Evolutionary conservation across 208 protist genomes (phyloP).

Genomic region (Balamuthia mandrillaris): DNA sequence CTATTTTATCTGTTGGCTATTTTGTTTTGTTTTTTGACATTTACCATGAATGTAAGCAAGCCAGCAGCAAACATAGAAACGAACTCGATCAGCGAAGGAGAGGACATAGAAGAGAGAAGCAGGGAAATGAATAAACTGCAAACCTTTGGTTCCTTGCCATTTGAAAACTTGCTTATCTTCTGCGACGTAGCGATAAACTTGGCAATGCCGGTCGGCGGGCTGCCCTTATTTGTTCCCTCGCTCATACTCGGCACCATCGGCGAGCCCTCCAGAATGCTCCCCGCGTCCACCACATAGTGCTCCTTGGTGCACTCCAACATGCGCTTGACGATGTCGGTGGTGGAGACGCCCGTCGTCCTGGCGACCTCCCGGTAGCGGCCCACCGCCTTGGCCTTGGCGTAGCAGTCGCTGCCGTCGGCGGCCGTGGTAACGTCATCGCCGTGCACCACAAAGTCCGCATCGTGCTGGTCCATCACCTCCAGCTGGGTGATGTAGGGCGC

Average conservation of each 20-base stretch:
- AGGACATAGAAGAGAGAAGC: too few species aligned
- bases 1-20: constrained; percentile 77
- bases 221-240: background rate
- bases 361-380: constrained; percentile 42
- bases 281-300: constrained; percentile 52
- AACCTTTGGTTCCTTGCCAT: constrained; percentile 72
- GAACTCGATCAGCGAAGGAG: too few species aligned
- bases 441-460: constrained; percentile 93
- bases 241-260: background rate
- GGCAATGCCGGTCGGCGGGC: background rate
- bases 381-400: constrained; percentile 86
- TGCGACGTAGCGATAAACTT: constrained; percentile 56
- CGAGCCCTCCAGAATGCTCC: background rate
- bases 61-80: too few species aligned
- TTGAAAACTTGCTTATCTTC: constrained; percentile 74
- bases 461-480: constrained; percentile 80
- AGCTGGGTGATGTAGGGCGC: constrained; percentile 82
- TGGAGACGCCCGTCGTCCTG: constrained; percentile 92
- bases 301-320: constrained; percentile 91
- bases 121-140: too few species aligned
- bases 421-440: constrained; percentile 96
- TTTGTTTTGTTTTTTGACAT: background rate
- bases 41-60: background rate
- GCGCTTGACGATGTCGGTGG: constrained; percentile 94
- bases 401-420: constrained; percentile 88